phyloP scores from a whole-genome alignment of 345 rosid species.

The Angophora floribunda region DNA sequence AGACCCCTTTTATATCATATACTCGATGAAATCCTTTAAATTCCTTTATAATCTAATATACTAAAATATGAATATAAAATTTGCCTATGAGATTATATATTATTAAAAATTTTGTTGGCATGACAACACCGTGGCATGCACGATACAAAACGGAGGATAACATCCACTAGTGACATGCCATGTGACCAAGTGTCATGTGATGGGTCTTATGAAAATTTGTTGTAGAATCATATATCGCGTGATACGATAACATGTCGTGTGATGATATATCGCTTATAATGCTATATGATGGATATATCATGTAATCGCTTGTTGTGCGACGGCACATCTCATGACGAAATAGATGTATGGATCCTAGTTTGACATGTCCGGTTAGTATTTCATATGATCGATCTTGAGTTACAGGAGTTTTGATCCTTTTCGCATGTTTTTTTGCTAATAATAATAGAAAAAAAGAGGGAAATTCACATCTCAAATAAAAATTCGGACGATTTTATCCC shows the following conservation, averaged over 20 bases:
- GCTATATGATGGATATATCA: rapidly evolving
- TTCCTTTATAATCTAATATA: too few species aligned
- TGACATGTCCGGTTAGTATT: too few species aligned
- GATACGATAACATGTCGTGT: neutral
- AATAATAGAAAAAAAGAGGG: neutral
- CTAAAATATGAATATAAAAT: neutral
- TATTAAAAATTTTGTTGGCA: too few species aligned
- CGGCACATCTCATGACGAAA: too few species aligned
- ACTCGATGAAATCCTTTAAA: too few species aligned
- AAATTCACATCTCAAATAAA: neutral
- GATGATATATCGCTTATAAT: rapidly evolving
- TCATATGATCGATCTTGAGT: neutral
- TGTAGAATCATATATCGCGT: too few species aligned
- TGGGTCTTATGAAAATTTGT: too few species aligned
- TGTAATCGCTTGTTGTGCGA: neutral
- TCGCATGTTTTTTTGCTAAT: neutral
- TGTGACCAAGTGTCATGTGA: too few species aligned
- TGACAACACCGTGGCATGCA: neutral
- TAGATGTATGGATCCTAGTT: neutral
- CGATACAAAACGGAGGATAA: too few species aligned
- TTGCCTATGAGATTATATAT: too few species aligned
- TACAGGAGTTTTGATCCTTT: neutral
- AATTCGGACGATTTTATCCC: neutral
- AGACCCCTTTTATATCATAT: neutral
- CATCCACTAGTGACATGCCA: too few species aligned